Evolutionary conservation across 768 basidiomycete genomes (phyloP), one percentile per base, ranked within the genome.

Genomic region (Boletus pseudo-olivaceus): DNA sequence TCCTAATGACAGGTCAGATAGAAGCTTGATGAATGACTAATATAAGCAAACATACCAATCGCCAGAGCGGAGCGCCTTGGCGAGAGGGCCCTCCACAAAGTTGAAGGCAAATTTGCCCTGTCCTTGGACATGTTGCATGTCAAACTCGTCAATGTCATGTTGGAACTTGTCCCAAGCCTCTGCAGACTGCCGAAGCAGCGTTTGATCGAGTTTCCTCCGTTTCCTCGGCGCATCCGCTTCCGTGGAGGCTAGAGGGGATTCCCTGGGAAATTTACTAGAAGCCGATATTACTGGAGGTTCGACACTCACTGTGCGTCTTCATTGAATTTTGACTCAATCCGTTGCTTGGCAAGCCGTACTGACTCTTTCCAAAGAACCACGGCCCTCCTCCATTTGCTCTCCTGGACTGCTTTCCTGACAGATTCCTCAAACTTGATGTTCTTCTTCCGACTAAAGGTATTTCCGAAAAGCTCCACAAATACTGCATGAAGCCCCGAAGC

Each of bases 11-110:
- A 19, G 29, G 47, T 51, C 54, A 60, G 51, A 45, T 9, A 50
- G 20, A 34, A 27, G 32, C 5, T 15, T 43, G 34, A 47, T n/a
- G 5, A 15, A 33, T 20, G 30, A 46, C 33, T 5, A 17, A 37
- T 7, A 50, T 7, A 19, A 23, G 23, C 12, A 43, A 39, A 74
- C 88, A 62, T 63, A 96, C 97, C 97, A 99, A 67, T 96, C 84
- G 6, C 97, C 97, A 43, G 79, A 79, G 29, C 88, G 81, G 52
- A 99, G 71, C 3, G 97, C 97, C 62, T 87, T 90, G 23, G 97
- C 84, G n/a, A 99, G 75, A 12, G 97, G 95, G 0, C 96, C 97
- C 66, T 99, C 97, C 2, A 98, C 86, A 62, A 98, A 98, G 9
- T 85, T 85, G 65, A 98, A 98, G 0, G 94, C 90, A 64, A 97